phyloP scores from a whole-genome alignment of 805 yeast genomes.

The Hemisphaericaspora nanyangensis region DNA sequence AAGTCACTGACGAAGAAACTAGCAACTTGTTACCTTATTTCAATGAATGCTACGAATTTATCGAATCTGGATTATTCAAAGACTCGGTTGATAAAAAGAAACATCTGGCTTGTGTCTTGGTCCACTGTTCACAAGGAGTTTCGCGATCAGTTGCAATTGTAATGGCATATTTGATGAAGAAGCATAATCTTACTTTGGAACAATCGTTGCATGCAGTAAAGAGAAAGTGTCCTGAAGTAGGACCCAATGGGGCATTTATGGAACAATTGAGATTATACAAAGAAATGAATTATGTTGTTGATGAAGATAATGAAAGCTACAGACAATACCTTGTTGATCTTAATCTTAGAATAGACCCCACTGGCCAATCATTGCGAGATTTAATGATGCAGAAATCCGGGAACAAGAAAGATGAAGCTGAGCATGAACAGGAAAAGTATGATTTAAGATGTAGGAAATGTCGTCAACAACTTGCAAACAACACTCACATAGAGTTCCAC shows the following conservation, averaged over 20 bases:
- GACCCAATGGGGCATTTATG: slow-evolving; percentile 72
- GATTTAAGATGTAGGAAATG: slow-evolving; percentile 79
- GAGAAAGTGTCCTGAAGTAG: slow-evolving; percentile 54
- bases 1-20: slow-evolving; percentile 67
- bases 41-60: slow-evolving; percentile 59
- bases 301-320: slow-evolving; percentile 18
- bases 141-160: slow-evolving; percentile 47
- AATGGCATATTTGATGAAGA: slow-evolving; percentile 48
- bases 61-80: slow-evolving; percentile 55
- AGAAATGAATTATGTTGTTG: slow-evolving; percentile 25
- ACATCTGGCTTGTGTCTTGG: slow-evolving; percentile 42
- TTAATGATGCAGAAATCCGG: slow-evolving; percentile 6
- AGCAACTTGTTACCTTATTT: slow-evolving; percentile 64
- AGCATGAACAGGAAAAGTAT: slow-evolving; percentile 12
- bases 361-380: slow-evolving; percentile 33
- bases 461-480: slow-evolving; percentile 63
- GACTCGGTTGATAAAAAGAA: slow-evolving; percentile 13
- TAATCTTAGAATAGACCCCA: slow-evolving; percentile 33
- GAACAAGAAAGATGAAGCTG: slow-evolving; percentile 3
- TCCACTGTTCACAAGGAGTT: slow-evolving; percentile 53
- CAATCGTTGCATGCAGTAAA: slow-evolving; percentile 76
- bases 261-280: slow-evolving; percentile 68
- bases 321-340: slow-evolving; percentile 23
- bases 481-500: slow-evolving; percentile 61
- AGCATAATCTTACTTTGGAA: slow-evolving; percentile 50